phyloP scores from a whole-genome alignment of 1,284 basidiomycete species.

The Cutaneotrichosporon sp. region DNA sequence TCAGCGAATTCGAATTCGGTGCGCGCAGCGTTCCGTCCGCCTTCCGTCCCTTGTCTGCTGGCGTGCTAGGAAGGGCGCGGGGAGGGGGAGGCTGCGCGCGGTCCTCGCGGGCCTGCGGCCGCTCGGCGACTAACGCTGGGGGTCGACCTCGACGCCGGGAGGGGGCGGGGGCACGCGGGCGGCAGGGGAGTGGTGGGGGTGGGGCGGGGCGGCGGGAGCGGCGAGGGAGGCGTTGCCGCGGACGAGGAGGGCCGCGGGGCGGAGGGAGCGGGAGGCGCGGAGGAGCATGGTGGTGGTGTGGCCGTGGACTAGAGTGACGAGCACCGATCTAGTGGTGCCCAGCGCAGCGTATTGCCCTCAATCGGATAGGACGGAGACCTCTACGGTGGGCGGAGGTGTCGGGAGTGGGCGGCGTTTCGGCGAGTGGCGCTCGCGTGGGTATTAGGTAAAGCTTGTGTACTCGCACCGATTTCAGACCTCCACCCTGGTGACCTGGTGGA shows the following conservation, averaged over 20 bases:
- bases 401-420: background rate
- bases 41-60: too few relatives aligned
- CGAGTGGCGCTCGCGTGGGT: constrained; percentile 2
- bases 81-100: background rate
- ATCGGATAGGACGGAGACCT: too few relatives aligned
- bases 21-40: too few relatives aligned
- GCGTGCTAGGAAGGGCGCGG: too few relatives aligned
- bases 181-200: constrained; percentile 23
- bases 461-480: background rate
- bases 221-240: constrained; percentile 11
- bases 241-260: constrained; percentile 6
- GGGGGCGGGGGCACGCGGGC: constrained; percentile 26
- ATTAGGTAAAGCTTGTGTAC: background rate
- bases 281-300: constrained; percentile 34
- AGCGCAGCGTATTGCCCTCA: too few relatives aligned
- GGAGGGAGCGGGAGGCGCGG: constrained; percentile 14
- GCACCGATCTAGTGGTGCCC: constrained; percentile 5
- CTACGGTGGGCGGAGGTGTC: background rate
- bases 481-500: too few relatives aligned
- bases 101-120: too few relatives aligned
- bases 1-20: constrained; percentile 2
- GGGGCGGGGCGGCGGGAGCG: constrained; percentile 7
- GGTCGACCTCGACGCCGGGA: constrained; percentile 48
- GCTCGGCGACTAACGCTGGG: constrained; percentile 50
- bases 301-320: constrained; percentile 2